These are phyloP conservation scores for Barnettozyma sucrosica DNA, from an alignment of 805 yeast species.

Conservation along the genomic window DNA sequence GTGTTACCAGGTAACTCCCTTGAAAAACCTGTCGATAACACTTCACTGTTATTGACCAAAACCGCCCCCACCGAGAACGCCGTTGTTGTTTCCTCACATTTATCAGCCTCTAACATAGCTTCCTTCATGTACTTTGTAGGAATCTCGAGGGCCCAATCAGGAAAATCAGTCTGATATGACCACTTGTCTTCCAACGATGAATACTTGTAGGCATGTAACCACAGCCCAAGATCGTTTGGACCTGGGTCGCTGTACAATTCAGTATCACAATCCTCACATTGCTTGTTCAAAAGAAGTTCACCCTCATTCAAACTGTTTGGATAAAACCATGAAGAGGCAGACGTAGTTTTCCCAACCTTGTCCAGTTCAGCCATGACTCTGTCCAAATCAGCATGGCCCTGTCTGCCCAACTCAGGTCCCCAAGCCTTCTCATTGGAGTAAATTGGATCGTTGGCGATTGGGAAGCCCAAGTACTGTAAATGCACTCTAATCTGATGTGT, in stretches of 20 bases:
- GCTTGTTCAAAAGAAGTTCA: slow-evolving; percentile 53
- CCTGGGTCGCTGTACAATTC: slow-evolving; percentile 85
- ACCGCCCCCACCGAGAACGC: slow-evolving; percentile 96
- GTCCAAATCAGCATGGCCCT: slow-evolving; percentile 40
- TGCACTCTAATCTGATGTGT: slow-evolving; percentile 96
- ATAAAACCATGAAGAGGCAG: slow-evolving; percentile 65
- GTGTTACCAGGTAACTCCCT: slow-evolving; percentile 92
- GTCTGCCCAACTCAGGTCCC: slow-evolving; percentile 70
- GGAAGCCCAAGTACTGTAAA: slow-evolving; percentile 79
- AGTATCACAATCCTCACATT: slow-evolving; percentile 61
- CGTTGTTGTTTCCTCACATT: slow-evolving; percentile 75
- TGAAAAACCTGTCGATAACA: slow-evolving; percentile 81
- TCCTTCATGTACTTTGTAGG: slow-evolving; percentile 60
- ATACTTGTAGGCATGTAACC: slow-evolving; percentile 88
- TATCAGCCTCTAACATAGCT: slow-evolving; percentile 73
- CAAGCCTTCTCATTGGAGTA: slow-evolving; percentile 75
- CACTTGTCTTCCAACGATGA: slow-evolving; percentile 40
- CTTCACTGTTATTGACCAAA: slow-evolving; percentile 52
- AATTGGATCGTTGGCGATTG: slow-evolving; percentile 89
- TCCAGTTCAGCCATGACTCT: slow-evolving; percentile 47
- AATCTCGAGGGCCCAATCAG: slow-evolving; percentile 45
- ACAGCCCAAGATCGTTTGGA: slow-evolving; percentile 75
- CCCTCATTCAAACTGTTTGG: slow-evolving; percentile 45
- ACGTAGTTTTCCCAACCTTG: slow-evolving; percentile 61
- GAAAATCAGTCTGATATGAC: slow-evolving; percentile 23